phyloP scores from a whole-genome alignment of 2,329 filamentous ascomycete genomes.

The Trichoderma sp. region DNA sequence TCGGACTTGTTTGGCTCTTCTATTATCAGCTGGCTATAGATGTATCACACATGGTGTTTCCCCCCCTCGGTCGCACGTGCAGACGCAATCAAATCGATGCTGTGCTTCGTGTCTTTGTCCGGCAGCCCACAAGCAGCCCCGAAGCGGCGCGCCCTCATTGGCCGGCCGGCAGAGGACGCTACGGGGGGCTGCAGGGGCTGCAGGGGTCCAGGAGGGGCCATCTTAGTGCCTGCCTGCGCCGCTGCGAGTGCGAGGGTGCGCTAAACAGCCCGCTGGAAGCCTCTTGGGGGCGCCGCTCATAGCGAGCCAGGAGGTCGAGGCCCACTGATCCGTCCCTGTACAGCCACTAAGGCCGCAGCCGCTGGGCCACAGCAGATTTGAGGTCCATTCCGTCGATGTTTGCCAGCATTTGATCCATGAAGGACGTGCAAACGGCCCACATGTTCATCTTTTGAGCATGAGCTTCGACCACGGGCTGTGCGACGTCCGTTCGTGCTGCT shows the following conservation, averaged over 20 bases:
- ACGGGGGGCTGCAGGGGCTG: slow-evolving; percentile 24
- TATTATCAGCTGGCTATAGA: no score
- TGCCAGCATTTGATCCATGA: no score
- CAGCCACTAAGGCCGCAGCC: slow-evolving; percentile 16
- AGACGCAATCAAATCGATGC: neutral
- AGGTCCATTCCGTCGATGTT: neutral
- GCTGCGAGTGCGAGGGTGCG: slow-evolving; percentile 1
- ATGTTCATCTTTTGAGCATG: neutral
- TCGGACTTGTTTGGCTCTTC: no score
- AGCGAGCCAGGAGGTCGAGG: slow-evolving; percentile 1
- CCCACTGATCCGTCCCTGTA: neutral
- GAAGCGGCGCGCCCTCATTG: slow-evolving; percentile 8
- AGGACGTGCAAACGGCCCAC: neutral
- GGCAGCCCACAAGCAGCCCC: neutral
- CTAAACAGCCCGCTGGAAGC: slow-evolving; percentile 17
- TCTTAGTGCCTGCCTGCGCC: neutral
- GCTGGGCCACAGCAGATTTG: slow-evolving; percentile 5
- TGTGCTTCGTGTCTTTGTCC: slow-evolving; percentile 7
- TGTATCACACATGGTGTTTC: neutral
- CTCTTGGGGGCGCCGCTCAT: neutral
- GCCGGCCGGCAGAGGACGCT: neutral
- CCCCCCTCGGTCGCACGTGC: neutral
- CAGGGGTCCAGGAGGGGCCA: slow-evolving; percentile 16
- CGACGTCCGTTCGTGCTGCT: slow-evolving; percentile 9
- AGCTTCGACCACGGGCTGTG: slow-evolving; percentile 1